A percentile compares a stretch with the other conserved stretches of the same genome.
Evolutionary conservation across 1,139 yeast genomes (phyloP).

Genomic region (Suhomyces guaymorum): DNA sequence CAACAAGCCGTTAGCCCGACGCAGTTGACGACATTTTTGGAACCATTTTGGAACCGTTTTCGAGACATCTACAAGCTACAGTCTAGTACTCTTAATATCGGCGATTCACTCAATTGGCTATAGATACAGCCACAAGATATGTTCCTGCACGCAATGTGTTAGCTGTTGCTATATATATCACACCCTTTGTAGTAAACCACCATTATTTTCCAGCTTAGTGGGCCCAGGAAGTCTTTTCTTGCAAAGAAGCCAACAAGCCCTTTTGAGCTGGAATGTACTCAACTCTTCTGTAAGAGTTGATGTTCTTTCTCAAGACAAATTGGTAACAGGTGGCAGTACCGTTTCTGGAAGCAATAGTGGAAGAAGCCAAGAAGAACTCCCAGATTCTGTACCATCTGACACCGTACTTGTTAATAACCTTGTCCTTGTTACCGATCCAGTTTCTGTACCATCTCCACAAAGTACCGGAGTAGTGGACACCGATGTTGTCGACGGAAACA

Average conservation of each 20-base stretch:
- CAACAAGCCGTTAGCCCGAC: too few relatives aligned
- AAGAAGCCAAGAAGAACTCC: conserved; percentile 85
- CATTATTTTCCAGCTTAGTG: conserved; percentile 19
- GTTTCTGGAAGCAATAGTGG: conserved; percentile 85
- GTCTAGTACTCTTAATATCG: too few relatives aligned
- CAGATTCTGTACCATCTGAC: conserved; percentile 90
- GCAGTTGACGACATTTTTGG: too few relatives aligned
- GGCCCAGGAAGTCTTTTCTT: conserved; percentile 50
- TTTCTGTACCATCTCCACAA: conserved; percentile 95
- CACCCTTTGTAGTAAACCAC: too few relatives aligned
- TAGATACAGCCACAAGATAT: too few relatives aligned
- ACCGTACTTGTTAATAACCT: conserved; percentile 80
- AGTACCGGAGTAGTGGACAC: conserved; percentile 91
- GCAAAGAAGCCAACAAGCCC: conserved; percentile 69
- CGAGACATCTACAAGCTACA: too few relatives aligned
- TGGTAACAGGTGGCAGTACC: conserved; percentile 94
- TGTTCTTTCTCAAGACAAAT: conserved; percentile 85
- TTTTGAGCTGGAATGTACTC: conserved; percentile 78
- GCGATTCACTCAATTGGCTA: too few relatives aligned
- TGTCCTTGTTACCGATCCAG: conserved; percentile 85
- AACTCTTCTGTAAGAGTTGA: conserved; percentile 81
- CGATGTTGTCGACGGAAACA: conserved; percentile 81
- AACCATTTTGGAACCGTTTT: too few relatives aligned
- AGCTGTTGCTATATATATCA: too few relatives aligned
- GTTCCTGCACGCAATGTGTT: too few relatives aligned